A percentile compares a stretch with the other conserved stretches of the same genome.
phyloP scores from a whole-genome alignment of 352 stramenopile genomes.

The Globisporangium mamillatum region DNA sequence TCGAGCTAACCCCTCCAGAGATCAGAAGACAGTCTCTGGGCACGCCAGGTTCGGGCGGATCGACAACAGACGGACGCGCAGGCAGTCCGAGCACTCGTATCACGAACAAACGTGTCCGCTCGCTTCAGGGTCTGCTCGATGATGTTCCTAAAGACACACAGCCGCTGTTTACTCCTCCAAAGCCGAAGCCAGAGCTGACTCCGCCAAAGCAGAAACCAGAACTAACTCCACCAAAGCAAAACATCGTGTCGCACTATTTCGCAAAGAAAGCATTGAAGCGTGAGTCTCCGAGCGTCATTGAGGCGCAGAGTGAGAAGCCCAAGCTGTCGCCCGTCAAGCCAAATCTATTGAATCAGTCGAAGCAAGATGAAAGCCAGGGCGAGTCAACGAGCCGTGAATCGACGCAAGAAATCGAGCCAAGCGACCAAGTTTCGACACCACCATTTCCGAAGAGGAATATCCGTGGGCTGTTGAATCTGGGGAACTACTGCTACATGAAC shows the following conservation, averaged over 20 bases:
- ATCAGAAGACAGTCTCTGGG: constrained; percentile 25
- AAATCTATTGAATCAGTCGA: not conserved
- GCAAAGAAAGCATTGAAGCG: constrained; percentile 23
- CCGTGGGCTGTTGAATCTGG: constrained; percentile 94
- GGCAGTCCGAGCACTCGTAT: constrained; percentile 22
- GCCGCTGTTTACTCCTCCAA: not conserved
- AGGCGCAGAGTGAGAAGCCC: not conserved
- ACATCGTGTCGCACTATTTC: constrained; percentile 46
- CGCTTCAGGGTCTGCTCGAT: constrained; percentile 74
- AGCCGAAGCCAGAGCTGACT: not conserved
- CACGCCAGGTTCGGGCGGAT: constrained; percentile 11
- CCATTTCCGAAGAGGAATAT: constrained; percentile 12
- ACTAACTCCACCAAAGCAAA: constrained; percentile 18
- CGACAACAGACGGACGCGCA: constrained; percentile 19
- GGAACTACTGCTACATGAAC: constrained; percentile 94
- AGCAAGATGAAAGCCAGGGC: constrained; percentile 10
- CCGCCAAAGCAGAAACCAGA: constrained; percentile 11
- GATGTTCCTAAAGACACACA: constrained; percentile 44
- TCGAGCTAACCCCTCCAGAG: constrained; percentile 26
- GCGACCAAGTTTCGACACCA: not conserved
- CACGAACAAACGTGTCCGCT: constrained; percentile 71
- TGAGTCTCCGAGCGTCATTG: not conserved
- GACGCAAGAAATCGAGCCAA: constrained; percentile 15
- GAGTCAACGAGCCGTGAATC: constrained; percentile 14
- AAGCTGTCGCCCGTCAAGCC: not conserved